phyloP scores from a whole-genome alignment of 805 yeast species.

The Ogataea populi-albae region DNA sequence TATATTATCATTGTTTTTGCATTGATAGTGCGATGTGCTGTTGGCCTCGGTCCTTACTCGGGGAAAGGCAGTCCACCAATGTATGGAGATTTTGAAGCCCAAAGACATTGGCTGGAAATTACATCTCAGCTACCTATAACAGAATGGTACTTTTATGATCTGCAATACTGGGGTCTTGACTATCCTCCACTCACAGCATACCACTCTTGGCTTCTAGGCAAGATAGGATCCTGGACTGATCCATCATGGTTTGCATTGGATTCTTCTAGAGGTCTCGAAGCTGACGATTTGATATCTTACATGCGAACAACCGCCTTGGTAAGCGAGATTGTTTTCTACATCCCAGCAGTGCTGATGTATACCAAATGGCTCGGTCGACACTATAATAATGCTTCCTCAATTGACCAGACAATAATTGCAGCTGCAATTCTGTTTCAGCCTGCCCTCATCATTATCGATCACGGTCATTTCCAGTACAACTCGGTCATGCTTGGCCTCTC shows the following conservation, averaged over 20 bases:
- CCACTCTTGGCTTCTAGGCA: conserved; percentile 81
- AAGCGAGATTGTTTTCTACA: conserved; percentile 70
- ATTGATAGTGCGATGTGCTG: conserved; percentile 73
- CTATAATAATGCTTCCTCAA: conserved; percentile 47
- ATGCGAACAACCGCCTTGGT: conserved; percentile 80
- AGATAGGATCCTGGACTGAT: conserved; percentile 61
- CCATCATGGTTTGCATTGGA: conserved; percentile 74
- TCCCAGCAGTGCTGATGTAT: conserved; percentile 76
- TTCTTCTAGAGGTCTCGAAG: conserved; percentile 73
- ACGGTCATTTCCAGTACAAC: conserved; percentile 96
- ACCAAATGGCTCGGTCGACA: conserved; percentile 69
- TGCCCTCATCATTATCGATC: conserved; percentile 78
- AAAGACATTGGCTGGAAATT: conserved; percentile 96
- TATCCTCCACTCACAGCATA: conserved; percentile 96
- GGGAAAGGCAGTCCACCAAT: conserved; percentile 72
- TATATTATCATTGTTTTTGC: conserved; percentile 73
- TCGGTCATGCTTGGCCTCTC: conserved; percentile 91
- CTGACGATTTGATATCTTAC: conserved; percentile 62
- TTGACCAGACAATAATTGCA: conserved; percentile 73
- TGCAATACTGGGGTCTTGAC: conserved; percentile 94
- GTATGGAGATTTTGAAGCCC: conserved; percentile 97
- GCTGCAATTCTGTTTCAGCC: conserved; percentile 86
- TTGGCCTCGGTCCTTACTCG: conserved; percentile 85
- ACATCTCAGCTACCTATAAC: conserved; percentile 71
- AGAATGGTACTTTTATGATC: conserved; percentile 86